Base-by-base conservation (phyloP, 2,329 filamentous ascomycete species). In the Fusarium anthophilum region DNA sequence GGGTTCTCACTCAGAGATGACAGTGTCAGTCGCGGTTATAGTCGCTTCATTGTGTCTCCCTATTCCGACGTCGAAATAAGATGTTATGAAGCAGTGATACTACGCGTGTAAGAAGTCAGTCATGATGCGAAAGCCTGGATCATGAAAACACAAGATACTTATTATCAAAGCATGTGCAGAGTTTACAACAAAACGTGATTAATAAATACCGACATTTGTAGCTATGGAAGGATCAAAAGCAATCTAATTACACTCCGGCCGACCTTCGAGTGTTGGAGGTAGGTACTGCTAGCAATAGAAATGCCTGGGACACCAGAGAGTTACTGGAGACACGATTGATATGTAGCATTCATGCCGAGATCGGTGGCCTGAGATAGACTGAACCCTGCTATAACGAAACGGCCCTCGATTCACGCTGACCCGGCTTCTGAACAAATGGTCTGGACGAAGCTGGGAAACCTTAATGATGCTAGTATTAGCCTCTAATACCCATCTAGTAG, bases 401-500 rank as follows among this genome's bases (percentile, higher is more conserved):
- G 22, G 44, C 32, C 32, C 37, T 26, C 22, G 26, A n/a, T 28
- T 67, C 32, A 66, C 38, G 39, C 32, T 38, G 51, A 30, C 10
- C 38, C 20, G 32, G 28, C 32, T 28, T 22, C 11, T 18, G 28
- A 44, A n/a, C 26, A 54, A 28, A 37, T n/a, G 14, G 20, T 28
- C 39, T 28, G 39, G 28, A 48, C 20, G 30, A 60, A 39, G 47
- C 38, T 71, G 69, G 75, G 70, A 73, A 63, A 70, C 60, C 68
- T 74, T 75, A 62, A 76, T 75, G 72, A 71, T 77, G 69, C 66
- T 69, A 77, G 69, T 67, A 74, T 74, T 70, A 70, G 58, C 69
- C 69, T 71, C 77, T 67, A 71, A 66, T 54, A 66, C 73, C 70
- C 70, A 67, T 76, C 74, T 85, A 82, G 78, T 81, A 77, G 77